Conservation (phyloP, 169 alveolate genomes). For the Theileria equi region DNA sequence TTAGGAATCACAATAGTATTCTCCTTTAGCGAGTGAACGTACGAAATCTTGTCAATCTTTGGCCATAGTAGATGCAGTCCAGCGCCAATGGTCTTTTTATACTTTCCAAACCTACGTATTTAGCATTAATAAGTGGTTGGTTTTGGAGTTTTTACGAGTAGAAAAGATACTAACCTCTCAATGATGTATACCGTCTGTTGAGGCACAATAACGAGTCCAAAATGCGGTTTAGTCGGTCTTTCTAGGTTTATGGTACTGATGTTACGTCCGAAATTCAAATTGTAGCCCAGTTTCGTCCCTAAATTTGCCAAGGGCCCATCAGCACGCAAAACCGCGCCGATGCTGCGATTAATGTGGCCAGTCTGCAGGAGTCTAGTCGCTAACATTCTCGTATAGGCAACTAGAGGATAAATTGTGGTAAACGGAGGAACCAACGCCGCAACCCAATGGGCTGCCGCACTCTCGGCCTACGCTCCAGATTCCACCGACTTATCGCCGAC, state of each 20-base stretch:
- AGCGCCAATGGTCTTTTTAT: conserved; percentile 80
- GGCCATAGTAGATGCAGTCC: conserved; percentile 91
- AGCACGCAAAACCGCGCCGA: background rate
- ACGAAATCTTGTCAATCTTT: conserved; percentile 86
- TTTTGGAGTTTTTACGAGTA: background rate
- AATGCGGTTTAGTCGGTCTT: conserved; percentile 24
- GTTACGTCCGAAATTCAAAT: background rate
- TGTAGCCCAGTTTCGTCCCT: background rate
- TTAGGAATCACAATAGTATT: conserved; percentile 88
- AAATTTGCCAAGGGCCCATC: background rate
- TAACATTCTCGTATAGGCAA: background rate
- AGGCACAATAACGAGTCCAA: conserved; percentile 88
- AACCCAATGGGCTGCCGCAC: conserved; percentile 2
- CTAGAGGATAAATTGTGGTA: background rate
- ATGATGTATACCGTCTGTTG: conserved; percentile 88
- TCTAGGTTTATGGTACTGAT: conserved; percentile 3
- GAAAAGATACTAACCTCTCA: conserved; percentile 71
- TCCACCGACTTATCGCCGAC: conserved; percentile 17
- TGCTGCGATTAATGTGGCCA: no score
- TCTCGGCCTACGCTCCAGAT: background rate
- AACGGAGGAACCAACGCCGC: no score
- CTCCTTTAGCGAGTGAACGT: conserved; percentile 90
- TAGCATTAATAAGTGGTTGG: background rate
- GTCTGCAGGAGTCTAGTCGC: background rate
- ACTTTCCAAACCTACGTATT: conserved; percentile 86